These are phyloP conservation scores for Tagetes patula DNA, from an alignment of 129 eudicot species.

Conservation along the genomic window DNA sequence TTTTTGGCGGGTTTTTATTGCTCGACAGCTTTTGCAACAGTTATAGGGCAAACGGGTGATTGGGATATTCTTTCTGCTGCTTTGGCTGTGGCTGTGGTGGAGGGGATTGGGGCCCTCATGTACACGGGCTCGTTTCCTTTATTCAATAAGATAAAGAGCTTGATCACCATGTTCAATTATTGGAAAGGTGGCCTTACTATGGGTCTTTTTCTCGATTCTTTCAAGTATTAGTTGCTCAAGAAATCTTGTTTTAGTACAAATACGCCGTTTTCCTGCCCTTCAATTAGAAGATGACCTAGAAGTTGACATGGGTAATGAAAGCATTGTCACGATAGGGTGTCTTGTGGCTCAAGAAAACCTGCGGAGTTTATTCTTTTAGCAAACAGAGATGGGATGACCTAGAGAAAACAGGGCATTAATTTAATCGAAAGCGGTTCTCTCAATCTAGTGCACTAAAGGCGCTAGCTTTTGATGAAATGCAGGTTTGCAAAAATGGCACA, in stretches of 20 bases:
- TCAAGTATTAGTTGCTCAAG: conserved; percentile 53
- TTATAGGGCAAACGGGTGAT: conserved; percentile 93
- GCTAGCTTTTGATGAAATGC: background rate
- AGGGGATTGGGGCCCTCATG: conserved; percentile 89
- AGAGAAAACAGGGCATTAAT: background rate
- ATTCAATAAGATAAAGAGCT: conserved; percentile 35
- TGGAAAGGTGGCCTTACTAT: conserved; percentile 84
- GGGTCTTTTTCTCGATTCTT: conserved; percentile 85
- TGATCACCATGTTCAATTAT: conserved; percentile 69
- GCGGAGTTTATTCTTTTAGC: conserved; percentile 11
- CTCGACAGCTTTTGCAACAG: conserved; percentile 87
- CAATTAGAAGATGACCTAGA: background rate
- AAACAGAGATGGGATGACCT: background rate
- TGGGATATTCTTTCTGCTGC: conserved; percentile 96
- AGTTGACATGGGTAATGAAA: background rate
- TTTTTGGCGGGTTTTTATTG: conserved; percentile 86
- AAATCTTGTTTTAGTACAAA: background rate
- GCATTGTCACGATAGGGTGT: background rate
- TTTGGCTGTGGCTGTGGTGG: conserved; percentile 70
- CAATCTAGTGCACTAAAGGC: background rate
- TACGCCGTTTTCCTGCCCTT: background rate
- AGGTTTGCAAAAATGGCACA: background rate
- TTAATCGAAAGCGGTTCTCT: background rate
- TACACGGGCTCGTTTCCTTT: conserved; percentile 56
- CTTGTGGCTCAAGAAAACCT: conserved; percentile 19